Conservation (phyloP, 805 yeast genomes). For the Barnettozyma populi region DNA sequence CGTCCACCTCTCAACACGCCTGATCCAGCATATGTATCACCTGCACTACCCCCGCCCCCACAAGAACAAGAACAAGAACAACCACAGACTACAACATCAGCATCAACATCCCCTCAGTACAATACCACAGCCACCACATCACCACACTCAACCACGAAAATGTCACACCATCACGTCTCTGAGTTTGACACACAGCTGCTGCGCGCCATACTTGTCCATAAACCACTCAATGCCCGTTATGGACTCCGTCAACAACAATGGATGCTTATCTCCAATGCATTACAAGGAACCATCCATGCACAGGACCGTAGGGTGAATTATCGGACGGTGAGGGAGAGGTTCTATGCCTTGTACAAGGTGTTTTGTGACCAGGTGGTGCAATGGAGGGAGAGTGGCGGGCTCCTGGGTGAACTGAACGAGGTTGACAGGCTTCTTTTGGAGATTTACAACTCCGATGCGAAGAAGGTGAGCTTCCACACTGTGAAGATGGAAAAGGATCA, state of each 20-base stretch:
- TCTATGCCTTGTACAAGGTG: constrained; percentile 4
- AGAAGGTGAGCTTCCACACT: neutral
- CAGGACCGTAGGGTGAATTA: neutral
- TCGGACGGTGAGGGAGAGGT: constrained; percentile 7
- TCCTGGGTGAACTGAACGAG: neutral
- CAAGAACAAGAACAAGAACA: neutral
- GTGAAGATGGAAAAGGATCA: neutral
- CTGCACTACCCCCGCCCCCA: too few relatives aligned
- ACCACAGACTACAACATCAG: neutral
- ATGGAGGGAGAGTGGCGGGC: neutral
- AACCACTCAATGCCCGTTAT: constrained; percentile 9
- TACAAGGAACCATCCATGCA: neutral
- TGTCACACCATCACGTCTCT: neutral
- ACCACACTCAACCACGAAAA: neutral
- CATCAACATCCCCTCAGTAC: neutral
- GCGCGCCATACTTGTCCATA: neutral
- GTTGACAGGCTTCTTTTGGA: constrained; percentile 2
- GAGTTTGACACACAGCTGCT: neutral
- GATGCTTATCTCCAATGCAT: constrained; percentile 1
- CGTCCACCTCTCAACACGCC: constrained; percentile 12
- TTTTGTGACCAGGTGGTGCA: neutral
- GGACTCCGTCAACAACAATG: constrained; percentile 5
- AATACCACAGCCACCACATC: neutral
- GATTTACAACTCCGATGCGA: constrained; percentile 2
- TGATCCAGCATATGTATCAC: neutral